These are phyloP conservation scores for Berberis vulgaris DNA, from an alignment of 164 flowering plant genomes.

Conservation along the genomic window DNA sequence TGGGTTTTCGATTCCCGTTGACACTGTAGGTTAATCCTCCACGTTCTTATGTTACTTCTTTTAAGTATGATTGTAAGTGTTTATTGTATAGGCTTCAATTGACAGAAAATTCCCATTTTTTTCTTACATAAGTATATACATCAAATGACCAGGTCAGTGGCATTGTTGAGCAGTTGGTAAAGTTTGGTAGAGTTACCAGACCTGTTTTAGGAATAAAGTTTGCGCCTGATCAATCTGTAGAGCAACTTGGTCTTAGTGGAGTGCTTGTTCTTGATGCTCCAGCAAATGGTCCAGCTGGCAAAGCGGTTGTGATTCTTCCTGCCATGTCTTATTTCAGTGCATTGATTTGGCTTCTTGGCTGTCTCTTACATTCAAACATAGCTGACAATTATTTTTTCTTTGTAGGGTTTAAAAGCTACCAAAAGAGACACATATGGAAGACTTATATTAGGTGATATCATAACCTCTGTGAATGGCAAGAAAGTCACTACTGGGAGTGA, in stretches of 20 bases:
- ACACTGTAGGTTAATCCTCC: constrained; percentile 51
- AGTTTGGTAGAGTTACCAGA: constrained; percentile 85
- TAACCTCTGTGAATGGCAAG: constrained; percentile 86
- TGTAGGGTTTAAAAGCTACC: constrained; percentile 74
- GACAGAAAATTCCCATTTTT: background rate
- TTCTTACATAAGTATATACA: background rate
- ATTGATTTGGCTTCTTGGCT: background rate
- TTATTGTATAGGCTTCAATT: too few relatives aligned
- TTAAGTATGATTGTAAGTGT: background rate
- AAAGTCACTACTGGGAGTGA: constrained; percentile 87
- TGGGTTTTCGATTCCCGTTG: constrained; percentile 96
- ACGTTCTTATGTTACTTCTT: background rate
- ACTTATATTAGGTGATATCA: constrained; percentile 84
- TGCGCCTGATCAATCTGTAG: constrained; percentile 96
- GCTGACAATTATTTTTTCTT: constrained; percentile 1
- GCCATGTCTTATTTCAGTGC: background rate
- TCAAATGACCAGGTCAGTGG: constrained; percentile 53
- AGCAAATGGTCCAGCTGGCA: constrained; percentile 87
- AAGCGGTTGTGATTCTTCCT: constrained; percentile 48
- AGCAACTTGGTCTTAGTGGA: constrained; percentile 40
- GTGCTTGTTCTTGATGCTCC: constrained; percentile 97
- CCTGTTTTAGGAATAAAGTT: constrained; percentile 93
- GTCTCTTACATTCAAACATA: background rate
- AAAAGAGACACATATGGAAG: constrained; percentile 92
- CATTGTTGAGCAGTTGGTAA: constrained; percentile 87